Percentiles rank a stretch among this genome's conserved stretches.
Evolutionary conservation across 2,329 filamentous ascomycete species (phyloP).

Genomic region (Xylaria sp.): DNA sequence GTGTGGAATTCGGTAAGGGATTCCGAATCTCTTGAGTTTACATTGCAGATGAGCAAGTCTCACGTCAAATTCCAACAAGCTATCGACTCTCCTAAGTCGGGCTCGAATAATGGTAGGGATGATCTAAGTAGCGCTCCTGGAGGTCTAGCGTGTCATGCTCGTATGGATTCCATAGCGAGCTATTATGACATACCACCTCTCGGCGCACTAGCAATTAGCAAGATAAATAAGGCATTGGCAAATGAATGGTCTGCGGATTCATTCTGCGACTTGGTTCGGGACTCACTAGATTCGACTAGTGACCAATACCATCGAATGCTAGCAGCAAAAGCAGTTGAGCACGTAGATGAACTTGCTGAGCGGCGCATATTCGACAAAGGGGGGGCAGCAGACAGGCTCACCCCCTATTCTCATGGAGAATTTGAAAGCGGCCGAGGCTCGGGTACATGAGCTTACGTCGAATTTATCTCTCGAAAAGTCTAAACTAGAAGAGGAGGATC

Average conservation of each 20-base stretch:
- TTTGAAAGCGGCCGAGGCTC: not conserved
- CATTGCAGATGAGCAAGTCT: not conserved
- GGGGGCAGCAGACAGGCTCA: not conserved
- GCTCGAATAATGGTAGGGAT: not conserved
- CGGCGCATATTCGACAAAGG: constrained; percentile 6
- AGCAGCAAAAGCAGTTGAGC: not conserved
- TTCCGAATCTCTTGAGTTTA: not conserved
- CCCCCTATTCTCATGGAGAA: not conserved
- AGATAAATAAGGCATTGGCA: not conserved
- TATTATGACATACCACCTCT: constrained; percentile 2
- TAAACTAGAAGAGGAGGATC: not conserved
- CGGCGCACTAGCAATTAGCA: not conserved
- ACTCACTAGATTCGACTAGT: not conserved
- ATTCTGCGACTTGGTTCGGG: not conserved
- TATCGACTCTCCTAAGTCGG: not conserved
- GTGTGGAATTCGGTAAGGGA: not conserved
- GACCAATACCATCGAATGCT: constrained; percentile 4
- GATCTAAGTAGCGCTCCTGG: not conserved
- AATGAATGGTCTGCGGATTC: not conserved
- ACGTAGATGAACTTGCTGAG: not conserved
- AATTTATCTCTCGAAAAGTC: not conserved
- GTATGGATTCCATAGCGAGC: not conserved
- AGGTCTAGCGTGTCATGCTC: not conserved
- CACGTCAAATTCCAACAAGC: not conserved
- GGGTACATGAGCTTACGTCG: not conserved